Evolutionary conservation across 73 alveolate genomes (phyloP).

Genomic region (Paramecium tetraurelia): DNA sequence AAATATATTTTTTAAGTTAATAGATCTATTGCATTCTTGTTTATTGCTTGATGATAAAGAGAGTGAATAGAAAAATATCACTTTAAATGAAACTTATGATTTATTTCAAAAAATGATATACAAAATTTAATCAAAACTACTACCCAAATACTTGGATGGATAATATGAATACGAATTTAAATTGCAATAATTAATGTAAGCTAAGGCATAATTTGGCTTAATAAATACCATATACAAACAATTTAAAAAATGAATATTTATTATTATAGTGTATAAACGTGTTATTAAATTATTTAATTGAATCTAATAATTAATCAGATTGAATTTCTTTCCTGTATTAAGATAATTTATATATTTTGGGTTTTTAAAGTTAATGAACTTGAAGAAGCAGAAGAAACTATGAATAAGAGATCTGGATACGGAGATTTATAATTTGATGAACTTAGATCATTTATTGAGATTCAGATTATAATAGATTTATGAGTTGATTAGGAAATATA

Average conservation of each 20-base stretch:
- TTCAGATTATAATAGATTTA: neutral
- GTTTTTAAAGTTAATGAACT: neutral
- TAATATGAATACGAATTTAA: neutral
- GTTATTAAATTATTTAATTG: neutral
- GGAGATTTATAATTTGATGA: neutral
- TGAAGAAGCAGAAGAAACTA: neutral
- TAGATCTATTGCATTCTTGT: neutral
- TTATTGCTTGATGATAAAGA: neutral
- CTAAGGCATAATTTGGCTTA: slow-evolving; percentile 1
- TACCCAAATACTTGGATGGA: neutral
- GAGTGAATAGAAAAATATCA: neutral
- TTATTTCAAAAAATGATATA: neutral
- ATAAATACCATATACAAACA: neutral
- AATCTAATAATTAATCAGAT: too few species aligned
- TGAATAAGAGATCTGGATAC: too few species aligned
- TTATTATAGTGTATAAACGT: neutral
- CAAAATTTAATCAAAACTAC: neutral
- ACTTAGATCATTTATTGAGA: neutral
- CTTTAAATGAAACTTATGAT: neutral
- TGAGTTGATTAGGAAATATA: neutral
- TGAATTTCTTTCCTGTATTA: neutral
- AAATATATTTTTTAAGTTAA: neutral
- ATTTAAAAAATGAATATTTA: neutral
- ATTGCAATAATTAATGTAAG: neutral
- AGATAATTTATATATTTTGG: too few species aligned